phyloP scores from a whole-genome alignment of 305 asterid genomes.

The Fraxinus xanthoxyloides region DNA sequence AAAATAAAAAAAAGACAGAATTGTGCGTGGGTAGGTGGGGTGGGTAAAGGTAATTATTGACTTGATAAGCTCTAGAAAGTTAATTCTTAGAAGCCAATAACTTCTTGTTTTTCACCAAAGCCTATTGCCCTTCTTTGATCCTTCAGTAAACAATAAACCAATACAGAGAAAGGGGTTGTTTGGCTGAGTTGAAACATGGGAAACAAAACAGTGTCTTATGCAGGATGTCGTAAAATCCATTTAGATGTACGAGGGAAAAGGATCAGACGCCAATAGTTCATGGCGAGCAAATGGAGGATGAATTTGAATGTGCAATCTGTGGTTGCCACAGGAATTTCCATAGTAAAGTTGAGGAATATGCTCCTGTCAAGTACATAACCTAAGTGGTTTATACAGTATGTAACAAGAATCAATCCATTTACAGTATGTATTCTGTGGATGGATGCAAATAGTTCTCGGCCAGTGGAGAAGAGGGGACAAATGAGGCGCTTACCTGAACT shows the following conservation, averaged over 20 bases:
- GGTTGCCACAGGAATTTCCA: conserved; percentile 9
- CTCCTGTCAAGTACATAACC: not conserved
- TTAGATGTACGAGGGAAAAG: not conserved
- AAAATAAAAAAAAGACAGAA: no score
- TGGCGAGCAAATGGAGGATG: not conserved
- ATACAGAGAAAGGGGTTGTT: not conserved
- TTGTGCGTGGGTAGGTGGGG: no score
- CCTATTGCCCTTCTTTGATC: not conserved
- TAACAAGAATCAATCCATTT: conserved; percentile 3
- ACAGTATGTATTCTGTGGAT: not conserved
- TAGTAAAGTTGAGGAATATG: not conserved
- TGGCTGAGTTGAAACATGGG: not conserved
- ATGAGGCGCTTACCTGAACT: not conserved
- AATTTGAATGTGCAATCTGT: not conserved
- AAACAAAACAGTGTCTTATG: not conserved
- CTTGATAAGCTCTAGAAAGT: no score
- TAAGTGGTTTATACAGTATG: conserved; percentile 16
- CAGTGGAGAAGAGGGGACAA: not conserved
- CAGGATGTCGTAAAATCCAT: not conserved
- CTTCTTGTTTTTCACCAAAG: not conserved
- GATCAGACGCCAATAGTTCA: not conserved
- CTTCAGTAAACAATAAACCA: not conserved
- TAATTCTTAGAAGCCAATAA: no score
- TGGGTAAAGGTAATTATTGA: no score
- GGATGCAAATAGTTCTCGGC: not conserved